Evolutionary conservation across 2,329 filamentous ascomycete genomes (phyloP), one percentile per base, ranked within the genome.

Genomic region (Fusarium sororula): DNA sequence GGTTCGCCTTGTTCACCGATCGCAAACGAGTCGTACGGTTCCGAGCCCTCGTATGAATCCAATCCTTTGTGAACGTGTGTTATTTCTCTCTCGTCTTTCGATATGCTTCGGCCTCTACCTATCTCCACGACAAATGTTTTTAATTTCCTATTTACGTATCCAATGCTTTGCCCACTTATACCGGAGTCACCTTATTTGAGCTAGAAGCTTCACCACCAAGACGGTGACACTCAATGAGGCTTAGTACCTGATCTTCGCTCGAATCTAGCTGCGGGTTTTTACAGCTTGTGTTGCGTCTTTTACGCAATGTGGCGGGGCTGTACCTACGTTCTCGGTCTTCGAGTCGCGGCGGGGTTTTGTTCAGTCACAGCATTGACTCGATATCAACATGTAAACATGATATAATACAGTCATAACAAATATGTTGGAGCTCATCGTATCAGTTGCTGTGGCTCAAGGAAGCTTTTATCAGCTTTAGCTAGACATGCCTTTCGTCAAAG

Each of bases 221-320:
- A 74, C 70, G 57, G 71, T 56, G 61, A 57, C 70, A 61, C 71
- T 57, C 45, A 24, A 68, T 57, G 59, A 35, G 71, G 71, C 50
- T 74, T 74, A 74, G 71, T 68, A 56, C 50, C 58, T 74, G 71
- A 74, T 74, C 71, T 71, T 74, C 45, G 63, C 70, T 74, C 67
- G 45, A 71, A 44, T 57, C 57, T 64, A 72, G 62, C 71, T 74
- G 72, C 72, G 71, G 71, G 63, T 56, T 70, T 70, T 77, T 73
- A 67, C 59, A 66, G 63, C 66, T 65, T 65, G 63, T 67, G 64
- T 77, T 78, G 79, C 79, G 79, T 72, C 78, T 80, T 80, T 80
- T 79, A 78, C 76, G 78, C 76, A 79, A 78, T 68, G 55, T 41
- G 63, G 74, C 72, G 75, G 75, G 75, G 73, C 73, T 54, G 20